Evolutionary conservation across 1,284 basidiomycete species (phyloP), one percentile per base, ranked within the genome.

Genomic region (Sanguinoderma infundibulare): DNA sequence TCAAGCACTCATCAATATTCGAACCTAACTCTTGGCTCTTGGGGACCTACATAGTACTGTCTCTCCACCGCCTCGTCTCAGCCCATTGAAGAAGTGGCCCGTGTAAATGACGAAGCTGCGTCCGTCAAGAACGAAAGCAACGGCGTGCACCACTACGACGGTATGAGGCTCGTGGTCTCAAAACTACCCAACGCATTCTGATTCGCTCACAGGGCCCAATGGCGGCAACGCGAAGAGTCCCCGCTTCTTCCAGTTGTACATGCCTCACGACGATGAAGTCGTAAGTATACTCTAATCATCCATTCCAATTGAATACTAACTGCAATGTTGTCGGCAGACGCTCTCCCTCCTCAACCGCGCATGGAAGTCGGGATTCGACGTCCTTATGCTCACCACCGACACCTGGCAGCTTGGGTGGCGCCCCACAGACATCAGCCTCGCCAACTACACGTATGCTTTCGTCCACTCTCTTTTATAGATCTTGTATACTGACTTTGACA

Each of bases 341-440:
- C 68, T 80, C 28, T 81, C 79, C 53, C 73, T 85, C 5, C 71
- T 85, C 15, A 75, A 79, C 51, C 74, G 83, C 10, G 83, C 82
- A 0, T 81, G 78, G 77, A 79, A 81, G 55, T 73, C 73, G 14
- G 82, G 84, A 1, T 84, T 81, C 72, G 79, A 82, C 67, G 80
- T 79, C n/a, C 77, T 79, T 47, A 81, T 87, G 74, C 73, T 82
- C 44, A 87, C 86, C 0, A 78, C 86, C 17, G 86, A 87, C 69
- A 87, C 85, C 17, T 85, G 83, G 81, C 81, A 84, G 62, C 77
- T 87, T n/a, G 85, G 81, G 5, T 87, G 84, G 83, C 72, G 85
- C 12, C 84, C 84, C 28, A 81, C 80, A 2, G 86, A 87, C 70
- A 80, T 86, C 60, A 81, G 79, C 59, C 75, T 81, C 40, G 79